These are phyloP conservation scores for Amphicarpaea edgeworthii DNA, from an alignment of 306 rosid species.

Conservation along the genomic window DNA sequence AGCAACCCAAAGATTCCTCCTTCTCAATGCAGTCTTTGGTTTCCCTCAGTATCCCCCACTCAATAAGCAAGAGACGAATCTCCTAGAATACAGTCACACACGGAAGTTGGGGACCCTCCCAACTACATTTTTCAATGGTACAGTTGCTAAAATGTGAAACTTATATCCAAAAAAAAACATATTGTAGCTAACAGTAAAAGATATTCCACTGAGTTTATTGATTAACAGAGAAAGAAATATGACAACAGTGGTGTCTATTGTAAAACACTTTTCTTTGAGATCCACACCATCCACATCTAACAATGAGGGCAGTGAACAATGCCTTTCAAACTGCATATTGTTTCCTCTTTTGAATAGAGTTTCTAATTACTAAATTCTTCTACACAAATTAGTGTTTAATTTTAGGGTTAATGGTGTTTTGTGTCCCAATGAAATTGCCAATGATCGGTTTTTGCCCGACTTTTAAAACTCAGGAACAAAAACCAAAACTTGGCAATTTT, in stretches of 20 bases:
- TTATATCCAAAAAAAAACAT: constrained; percentile 12
- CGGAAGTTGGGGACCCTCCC: no score
- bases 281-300: not conserved
- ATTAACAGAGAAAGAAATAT: not conserved
- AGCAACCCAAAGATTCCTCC: constrained; percentile 17
- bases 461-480: no score
- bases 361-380: constrained; percentile 1
- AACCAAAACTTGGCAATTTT: no score
- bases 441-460: not conserved
- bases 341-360: not conserved
- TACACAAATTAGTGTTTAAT: not conserved
- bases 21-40: not conserved
- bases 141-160: not conserved
- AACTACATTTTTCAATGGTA: not conserved
- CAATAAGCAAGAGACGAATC: no score
- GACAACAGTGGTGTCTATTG: not conserved
- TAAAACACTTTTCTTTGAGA: not conserved
- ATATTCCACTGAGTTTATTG: not conserved
- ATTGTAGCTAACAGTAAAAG: constrained; percentile 1
- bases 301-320: not conserved
- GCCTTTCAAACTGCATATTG: constrained; percentile 3
- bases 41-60: not conserved
- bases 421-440: not conserved
- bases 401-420: not conserved
- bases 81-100: no score